These are phyloP conservation scores for Umbelopsis sp. DNA, from an alignment of 192 early-diverging fungal genomes.

Conservation along the genomic window DNA sequence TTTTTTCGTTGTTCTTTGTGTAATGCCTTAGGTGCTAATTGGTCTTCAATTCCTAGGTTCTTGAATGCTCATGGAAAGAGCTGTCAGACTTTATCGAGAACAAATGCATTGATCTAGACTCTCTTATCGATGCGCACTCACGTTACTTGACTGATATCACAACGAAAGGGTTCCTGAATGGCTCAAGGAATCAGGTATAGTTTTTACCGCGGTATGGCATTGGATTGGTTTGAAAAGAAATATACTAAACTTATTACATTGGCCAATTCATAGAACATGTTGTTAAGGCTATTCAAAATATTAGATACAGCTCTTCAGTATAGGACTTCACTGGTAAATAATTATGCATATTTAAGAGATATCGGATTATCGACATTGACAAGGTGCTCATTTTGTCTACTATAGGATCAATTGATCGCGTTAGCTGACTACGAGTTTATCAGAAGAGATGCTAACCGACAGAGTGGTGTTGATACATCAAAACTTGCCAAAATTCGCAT, in stretches of 20 bases:
- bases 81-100: slow-evolving; percentile 59
- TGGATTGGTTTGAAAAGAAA: too few relatives aligned
- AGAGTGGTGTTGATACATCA: neutral
- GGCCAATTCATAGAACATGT: neutral
- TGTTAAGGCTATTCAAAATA: slow-evolving; percentile 38
- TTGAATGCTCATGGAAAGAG: slow-evolving; percentile 90
- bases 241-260: too few relatives aligned
- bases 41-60: slow-evolving; percentile 46
- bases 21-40: neutral
- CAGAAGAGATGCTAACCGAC: slow-evolving; percentile 26
- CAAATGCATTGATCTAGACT: slow-evolving; percentile 75
- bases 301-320: slow-evolving; percentile 70
- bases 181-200: slow-evolving; percentile 45
- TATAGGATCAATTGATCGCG: slow-evolving; percentile 50
- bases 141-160: slow-evolving; percentile 73
- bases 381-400: neutral
- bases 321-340: slow-evolving; percentile 32
- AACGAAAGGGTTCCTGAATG: slow-evolving; percentile 60
- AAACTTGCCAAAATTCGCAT: slow-evolving; percentile 27
- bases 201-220: slow-evolving; percentile 2
- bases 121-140: slow-evolving; percentile 77
- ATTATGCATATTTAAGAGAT: too few relatives aligned
- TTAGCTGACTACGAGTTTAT: slow-evolving; percentile 46
- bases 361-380: neutral
- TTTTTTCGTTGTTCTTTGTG: too few relatives aligned